These are phyloP conservation scores for Ophiosphaerella narmari DNA, from an alignment of 2,329 filamentous ascomycete genomes.

Conservation along the genomic window DNA sequence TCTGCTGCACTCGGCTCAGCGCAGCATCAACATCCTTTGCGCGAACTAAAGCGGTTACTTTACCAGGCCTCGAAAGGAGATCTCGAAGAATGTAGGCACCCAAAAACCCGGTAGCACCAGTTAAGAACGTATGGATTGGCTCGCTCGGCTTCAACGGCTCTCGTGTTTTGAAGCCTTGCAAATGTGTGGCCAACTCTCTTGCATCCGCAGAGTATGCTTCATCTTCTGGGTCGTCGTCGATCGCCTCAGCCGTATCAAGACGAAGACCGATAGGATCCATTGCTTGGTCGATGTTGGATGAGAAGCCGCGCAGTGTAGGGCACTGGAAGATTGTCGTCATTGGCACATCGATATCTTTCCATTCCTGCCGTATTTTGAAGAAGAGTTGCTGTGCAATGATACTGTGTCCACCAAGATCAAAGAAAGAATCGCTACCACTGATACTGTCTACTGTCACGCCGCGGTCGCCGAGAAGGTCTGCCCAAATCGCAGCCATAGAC, in stretches of 20 bases:
- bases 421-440: constrained; percentile 68
- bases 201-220: constrained; percentile 60
- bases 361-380: constrained; percentile 67
- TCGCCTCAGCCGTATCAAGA: constrained; percentile 45
- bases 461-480: constrained; percentile 64
- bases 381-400: constrained; percentile 82
- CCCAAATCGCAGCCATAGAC: constrained; percentile 73
- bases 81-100: constrained; percentile 80
- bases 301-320: constrained; percentile 64
- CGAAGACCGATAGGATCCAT: constrained; percentile 55
- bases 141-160: constrained; percentile 48
- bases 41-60: constrained; percentile 77
- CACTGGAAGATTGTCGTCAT: constrained; percentile 73
- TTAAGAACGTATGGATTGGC: constrained; percentile 73
- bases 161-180: constrained; percentile 47
- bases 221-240: constrained; percentile 55
- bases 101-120: constrained; percentile 88
- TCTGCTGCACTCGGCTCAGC: constrained; percentile 67
- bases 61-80: constrained; percentile 67
- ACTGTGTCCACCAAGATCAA: constrained; percentile 80
- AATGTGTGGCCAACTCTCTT: constrained; percentile 54
- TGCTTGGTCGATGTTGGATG: constrained; percentile 56
- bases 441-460: constrained; percentile 70
- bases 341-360: constrained; percentile 66
- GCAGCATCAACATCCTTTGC: constrained; percentile 65